These are phyloP conservation scores for Cronartium quercuum DNA, from an alignment of 1,284 basidiomycete species.

Conservation along the genomic window DNA sequence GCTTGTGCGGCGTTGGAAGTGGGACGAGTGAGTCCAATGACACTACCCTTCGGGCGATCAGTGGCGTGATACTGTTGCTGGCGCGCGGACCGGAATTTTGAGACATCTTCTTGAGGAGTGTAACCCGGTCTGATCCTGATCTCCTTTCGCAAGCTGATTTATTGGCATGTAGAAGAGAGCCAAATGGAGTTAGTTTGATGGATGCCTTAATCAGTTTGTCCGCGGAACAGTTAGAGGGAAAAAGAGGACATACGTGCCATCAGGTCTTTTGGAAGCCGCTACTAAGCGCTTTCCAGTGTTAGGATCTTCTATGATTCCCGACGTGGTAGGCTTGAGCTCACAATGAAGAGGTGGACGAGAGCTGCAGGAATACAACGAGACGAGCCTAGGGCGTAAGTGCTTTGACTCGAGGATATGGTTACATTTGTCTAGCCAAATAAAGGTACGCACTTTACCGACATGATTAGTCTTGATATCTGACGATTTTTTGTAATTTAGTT, in stretches of 20 bases:
- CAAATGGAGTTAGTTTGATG: background rate
- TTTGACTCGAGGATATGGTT: too few relatives aligned
- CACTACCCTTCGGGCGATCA: constrained; percentile 64
- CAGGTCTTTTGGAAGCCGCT: constrained; percentile 70
- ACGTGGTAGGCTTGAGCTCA: constrained; percentile 49
- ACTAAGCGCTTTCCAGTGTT: constrained; percentile 77
- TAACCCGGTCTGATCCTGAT: constrained; percentile 85
- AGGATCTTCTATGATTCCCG: constrained; percentile 78
- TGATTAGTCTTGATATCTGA: too few relatives aligned
- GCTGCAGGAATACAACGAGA: background rate
- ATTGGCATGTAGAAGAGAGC: background rate
- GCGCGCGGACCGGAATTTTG: constrained; percentile 68
- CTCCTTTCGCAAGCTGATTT: constrained; percentile 71
- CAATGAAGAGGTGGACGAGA: constrained; percentile 29
- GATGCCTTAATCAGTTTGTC: background rate
- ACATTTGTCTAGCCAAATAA: too few relatives aligned
- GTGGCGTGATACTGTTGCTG: constrained; percentile 63
- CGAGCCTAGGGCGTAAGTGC: too few relatives aligned
- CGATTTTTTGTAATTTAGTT: too few relatives aligned
- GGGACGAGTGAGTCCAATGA: constrained; percentile 53
- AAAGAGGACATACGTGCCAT: constrained; percentile 70
- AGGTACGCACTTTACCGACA: too few relatives aligned
- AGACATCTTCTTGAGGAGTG: constrained; percentile 87
- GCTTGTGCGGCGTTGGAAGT: constrained; percentile 23
- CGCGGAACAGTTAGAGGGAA: background rate